Evolutionary conservation across 2,329 filamentous ascomycete species (phyloP).

Genomic region (Diplodia seriata): DNA sequence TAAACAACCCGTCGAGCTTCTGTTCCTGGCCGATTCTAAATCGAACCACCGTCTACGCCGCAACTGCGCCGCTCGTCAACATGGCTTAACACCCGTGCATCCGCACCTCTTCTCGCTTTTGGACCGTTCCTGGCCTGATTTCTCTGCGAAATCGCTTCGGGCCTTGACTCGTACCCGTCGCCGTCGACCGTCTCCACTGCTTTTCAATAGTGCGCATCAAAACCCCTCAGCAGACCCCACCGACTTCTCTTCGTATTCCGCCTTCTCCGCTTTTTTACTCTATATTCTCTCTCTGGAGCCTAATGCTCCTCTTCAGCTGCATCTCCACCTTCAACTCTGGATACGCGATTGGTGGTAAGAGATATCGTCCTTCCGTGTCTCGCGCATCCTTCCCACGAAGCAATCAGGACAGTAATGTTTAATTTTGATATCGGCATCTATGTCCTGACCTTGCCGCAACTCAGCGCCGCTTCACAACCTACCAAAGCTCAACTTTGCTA

Average conservation of each 20-base stretch:
- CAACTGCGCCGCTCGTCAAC: conserved; percentile 7
- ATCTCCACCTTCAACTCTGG: not conserved
- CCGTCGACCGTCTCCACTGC: not conserved
- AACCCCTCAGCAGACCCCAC: not conserved
- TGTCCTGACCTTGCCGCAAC: too few relatives aligned
- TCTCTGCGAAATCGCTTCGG: not conserved
- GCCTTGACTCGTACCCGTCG: not conserved
- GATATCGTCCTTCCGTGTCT: too few relatives aligned
- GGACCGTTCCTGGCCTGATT: not conserved
- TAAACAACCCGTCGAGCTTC: not conserved
- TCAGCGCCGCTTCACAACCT: too few relatives aligned
- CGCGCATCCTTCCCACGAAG: too few relatives aligned
- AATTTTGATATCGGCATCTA: too few relatives aligned
- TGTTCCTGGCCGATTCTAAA: not conserved
- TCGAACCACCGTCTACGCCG: conserved; percentile 11
- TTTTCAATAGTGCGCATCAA: conserved; percentile 3
- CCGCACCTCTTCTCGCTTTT: not conserved
- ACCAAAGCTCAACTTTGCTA: too few relatives aligned
- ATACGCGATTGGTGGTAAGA: not conserved
- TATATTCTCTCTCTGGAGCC: not conserved
- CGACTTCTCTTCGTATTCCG: not conserved
- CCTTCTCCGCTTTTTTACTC: not conserved
- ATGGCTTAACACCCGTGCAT: not conserved
- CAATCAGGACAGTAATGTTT: too few relatives aligned
- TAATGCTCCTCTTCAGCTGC: not conserved